A percentile compares a stretch with the other conserved stretches of the same genome.
Conservation (phyloP, 2,329 filamentous ascomycete species). For the Exutisphaerella laricina region DNA sequence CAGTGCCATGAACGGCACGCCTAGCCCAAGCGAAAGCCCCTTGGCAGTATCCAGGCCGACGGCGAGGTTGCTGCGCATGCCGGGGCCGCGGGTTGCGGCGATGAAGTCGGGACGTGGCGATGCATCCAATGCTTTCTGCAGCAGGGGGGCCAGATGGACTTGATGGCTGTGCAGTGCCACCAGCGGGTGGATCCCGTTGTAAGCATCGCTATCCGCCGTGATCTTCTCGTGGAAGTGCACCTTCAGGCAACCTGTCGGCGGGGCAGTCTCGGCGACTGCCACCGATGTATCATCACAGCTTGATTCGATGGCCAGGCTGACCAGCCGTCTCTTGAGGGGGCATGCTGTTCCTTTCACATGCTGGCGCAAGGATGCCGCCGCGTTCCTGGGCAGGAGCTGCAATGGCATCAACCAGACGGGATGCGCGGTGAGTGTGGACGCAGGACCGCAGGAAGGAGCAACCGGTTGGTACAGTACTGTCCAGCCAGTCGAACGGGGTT, state of each 20-base stretch:
- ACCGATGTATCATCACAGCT: constrained; percentile 94
- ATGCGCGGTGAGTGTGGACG: too few relatives aligned
- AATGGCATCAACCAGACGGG: constrained; percentile 7
- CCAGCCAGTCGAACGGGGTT: too few relatives aligned
- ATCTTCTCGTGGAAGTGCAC: constrained; percentile 71
- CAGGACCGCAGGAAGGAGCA: too few relatives aligned
- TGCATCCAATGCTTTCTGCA: constrained; percentile 50
- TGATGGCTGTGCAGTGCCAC: constrained; percentile 72
- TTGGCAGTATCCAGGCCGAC: constrained; percentile 81
- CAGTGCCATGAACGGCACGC: constrained; percentile 74
- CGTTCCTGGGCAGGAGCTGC: background rate
- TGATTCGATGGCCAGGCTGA: constrained; percentile 68
- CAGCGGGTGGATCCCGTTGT: constrained; percentile 73
- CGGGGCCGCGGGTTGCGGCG: constrained; percentile 84
- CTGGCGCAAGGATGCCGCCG: background rate
- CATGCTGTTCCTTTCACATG: background rate
- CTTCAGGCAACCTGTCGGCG: constrained; percentile 10
- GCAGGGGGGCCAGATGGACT: constrained; percentile 59
- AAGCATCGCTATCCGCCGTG: constrained; percentile 71
- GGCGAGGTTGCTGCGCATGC: constrained; percentile 73
- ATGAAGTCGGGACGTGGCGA: constrained; percentile 65
- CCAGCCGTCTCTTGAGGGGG: constrained; percentile 26
- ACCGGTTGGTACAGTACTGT: too few relatives aligned
- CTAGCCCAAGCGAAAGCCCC: constrained; percentile 77
- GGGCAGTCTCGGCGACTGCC: constrained; percentile 54